Evolutionary conservation across 176 grass and related monocot genomes (phyloP).

Genomic region (Poa annua): DNA sequence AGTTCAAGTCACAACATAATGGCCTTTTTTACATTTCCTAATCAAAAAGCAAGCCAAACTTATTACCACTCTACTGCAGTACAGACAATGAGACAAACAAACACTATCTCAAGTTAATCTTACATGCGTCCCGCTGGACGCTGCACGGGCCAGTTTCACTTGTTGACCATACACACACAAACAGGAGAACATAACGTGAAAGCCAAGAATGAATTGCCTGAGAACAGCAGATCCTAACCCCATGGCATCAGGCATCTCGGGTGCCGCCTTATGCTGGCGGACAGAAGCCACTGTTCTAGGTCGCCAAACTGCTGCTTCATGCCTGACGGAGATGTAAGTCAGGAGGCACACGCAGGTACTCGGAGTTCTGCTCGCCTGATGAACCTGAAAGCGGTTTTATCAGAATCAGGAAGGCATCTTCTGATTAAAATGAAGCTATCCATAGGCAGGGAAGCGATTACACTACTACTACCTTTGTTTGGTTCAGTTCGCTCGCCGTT

Average conservation of each 20-base stretch:
- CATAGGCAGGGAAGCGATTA: neutral
- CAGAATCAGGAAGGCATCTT: conserved; percentile 3
- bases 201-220: conserved; percentile 99
- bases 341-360: conserved; percentile 27
- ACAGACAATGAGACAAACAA: conserved; percentile 20
- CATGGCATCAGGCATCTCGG: conserved; percentile 30
- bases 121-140: conserved; percentile 19
- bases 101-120: neutral
- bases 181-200: conserved; percentile 43
- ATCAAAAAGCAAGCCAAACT: neutral
- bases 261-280: conserved; percentile 35
- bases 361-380: conserved; percentile 39
- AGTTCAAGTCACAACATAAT: neutral
- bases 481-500: conserved; percentile 36
- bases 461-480: conserved; percentile 50
- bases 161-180: conserved; percentile 34
- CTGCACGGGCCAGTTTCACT: conserved; percentile 10
- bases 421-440: neutral
- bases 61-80: neutral
- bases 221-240: conserved; percentile 52
- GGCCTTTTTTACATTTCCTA: conserved; percentile 14
- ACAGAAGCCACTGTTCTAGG: conserved; percentile 53
- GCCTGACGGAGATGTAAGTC: conserved; percentile 51
- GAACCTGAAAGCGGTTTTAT: conserved; percentile 10
- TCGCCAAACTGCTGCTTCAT: conserved; percentile 33